Evolutionary conservation across 768 basidiomycete genomes (phyloP).

Genomic region (Fistulinella prunicolor): DNA sequence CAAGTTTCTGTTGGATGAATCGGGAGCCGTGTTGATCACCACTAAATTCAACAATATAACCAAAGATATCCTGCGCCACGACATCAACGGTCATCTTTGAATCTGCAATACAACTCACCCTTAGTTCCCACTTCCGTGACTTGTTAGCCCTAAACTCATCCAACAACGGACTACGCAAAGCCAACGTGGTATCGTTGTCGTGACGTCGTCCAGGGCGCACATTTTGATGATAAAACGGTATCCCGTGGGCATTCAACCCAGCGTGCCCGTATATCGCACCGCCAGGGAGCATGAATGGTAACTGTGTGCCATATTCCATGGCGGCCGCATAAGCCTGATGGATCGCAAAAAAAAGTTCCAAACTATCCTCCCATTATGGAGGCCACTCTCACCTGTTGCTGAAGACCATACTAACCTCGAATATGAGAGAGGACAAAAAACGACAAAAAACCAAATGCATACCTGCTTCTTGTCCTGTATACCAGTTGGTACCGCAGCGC

Average conservation of each 20-base stretch:
- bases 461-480: conserved; percentile 63
- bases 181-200: conserved; percentile 35
- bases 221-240: conserved; percentile 37
- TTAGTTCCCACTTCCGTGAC: conserved; percentile 75
- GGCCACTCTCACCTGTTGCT: conserved; percentile 43
- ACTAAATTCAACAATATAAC: conserved; percentile 87
- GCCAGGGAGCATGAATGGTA: conserved; percentile 44
- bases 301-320: conserved; percentile 48
- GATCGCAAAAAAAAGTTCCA: background rate
- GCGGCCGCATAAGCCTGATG: conserved; percentile 40
- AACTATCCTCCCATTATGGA: background rate
- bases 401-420: conserved; percentile 39
- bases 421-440: conserved; percentile 13
- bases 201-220: conserved; percentile 46
- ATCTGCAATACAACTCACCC: conserved; percentile 43
- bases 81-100: conserved; percentile 3
- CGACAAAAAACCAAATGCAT: conserved; percentile 12
- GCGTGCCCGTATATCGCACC: conserved; percentile 45
- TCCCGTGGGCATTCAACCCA: conserved; percentile 30
- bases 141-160: conserved; percentile 86
- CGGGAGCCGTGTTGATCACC: conserved; percentile 97
- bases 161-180: conserved; percentile 66
- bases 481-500: conserved; percentile 37
- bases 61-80: conserved; percentile 69
- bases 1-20: conserved; percentile 89